A percentile compares a stretch with the other conserved stretches of the same genome.
Evolutionary conservation across 2,329 filamentous ascomycete genomes (phyloP).

Genomic region (Emergomyces pasteurianus): DNA sequence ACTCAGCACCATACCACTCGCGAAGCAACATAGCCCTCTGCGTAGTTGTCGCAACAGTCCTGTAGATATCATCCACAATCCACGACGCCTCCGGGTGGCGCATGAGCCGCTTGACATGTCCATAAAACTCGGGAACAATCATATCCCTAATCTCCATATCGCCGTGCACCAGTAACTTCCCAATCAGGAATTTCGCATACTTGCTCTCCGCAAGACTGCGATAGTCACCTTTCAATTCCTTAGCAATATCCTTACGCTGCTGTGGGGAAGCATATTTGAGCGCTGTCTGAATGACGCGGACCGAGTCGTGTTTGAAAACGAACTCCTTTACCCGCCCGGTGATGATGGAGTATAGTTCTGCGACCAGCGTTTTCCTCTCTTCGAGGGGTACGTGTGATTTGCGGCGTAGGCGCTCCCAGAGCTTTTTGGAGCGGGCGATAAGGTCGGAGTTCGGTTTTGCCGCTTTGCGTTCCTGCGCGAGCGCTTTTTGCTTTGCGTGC

Average conservation of each 20-base stretch:
- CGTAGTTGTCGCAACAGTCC: conserved; percentile 69
- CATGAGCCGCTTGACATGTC: conserved; percentile 81
- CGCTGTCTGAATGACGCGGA: conserved; percentile 91
- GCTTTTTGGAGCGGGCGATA: conserved; percentile 80
- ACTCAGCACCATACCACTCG: conserved; percentile 96
- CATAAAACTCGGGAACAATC: conserved; percentile 90
- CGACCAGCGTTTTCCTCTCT: conserved; percentile 74
- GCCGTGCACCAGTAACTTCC: conserved; percentile 87
- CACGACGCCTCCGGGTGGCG: conserved; percentile 93
- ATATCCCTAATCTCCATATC: conserved; percentile 67
- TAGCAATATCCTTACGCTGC: conserved; percentile 75
- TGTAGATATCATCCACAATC: conserved; percentile 96
- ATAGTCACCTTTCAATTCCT: conserved; percentile 76
- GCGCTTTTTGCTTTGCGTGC: conserved; percentile 82
- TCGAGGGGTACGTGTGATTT: conserved; percentile 89
- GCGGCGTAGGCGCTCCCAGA: conserved; percentile 86
- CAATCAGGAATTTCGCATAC: conserved; percentile 95
- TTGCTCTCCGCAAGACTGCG: conserved; percentile 78
- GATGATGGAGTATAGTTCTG: conserved; percentile 83
- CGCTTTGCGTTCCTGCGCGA: conserved; percentile 78
- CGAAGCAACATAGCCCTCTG: conserved; percentile 77
- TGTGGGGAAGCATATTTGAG: conserved; percentile 86
- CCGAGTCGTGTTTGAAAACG: conserved; percentile 95
- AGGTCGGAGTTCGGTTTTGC: conserved; percentile 88
- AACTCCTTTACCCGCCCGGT: conserved; percentile 88